Evolutionary conservation across 2,329 filamentous ascomycete genomes (phyloP).

Genomic region (Fusarium mangiferae): DNA sequence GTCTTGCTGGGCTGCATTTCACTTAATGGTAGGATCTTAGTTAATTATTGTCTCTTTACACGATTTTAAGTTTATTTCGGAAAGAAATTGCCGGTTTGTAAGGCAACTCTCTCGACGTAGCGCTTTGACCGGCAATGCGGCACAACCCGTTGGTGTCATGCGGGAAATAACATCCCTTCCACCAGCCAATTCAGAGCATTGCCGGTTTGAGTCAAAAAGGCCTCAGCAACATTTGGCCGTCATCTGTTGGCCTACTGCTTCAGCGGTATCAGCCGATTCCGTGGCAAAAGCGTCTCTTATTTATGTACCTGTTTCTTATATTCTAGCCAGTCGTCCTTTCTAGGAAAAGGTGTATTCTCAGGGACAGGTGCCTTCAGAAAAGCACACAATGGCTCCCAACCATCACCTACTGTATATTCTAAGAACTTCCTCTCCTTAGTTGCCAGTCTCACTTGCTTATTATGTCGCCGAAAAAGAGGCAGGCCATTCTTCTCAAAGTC

Average conservation of each 20-base stretch:
- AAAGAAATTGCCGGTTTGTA: background rate
- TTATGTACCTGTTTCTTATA: background rate
- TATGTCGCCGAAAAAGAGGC: background rate
- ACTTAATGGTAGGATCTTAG: background rate
- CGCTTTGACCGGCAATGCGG: background rate
- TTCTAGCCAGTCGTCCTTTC: background rate
- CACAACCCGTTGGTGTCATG: background rate
- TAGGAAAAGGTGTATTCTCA: background rate
- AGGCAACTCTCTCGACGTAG: accelerated
- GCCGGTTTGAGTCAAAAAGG: background rate
- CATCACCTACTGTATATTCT: background rate
- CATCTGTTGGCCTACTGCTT: background rate
- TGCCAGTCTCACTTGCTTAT: background rate
- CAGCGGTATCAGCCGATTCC: accelerated
- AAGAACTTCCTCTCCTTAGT: accelerated
- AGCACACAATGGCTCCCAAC: background rate
- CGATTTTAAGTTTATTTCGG: background rate
- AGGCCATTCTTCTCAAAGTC: background rate
- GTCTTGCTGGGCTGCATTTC: accelerated
- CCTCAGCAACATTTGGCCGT: background rate
- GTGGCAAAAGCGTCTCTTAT: background rate
- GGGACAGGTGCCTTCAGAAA: background rate
- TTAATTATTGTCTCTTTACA: background rate
- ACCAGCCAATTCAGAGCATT: background rate
- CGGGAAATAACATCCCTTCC: background rate